Evolutionary conservation across 2,329 filamentous ascomycete genomes (phyloP).

Genomic region (Microdochium nivale): DNA sequence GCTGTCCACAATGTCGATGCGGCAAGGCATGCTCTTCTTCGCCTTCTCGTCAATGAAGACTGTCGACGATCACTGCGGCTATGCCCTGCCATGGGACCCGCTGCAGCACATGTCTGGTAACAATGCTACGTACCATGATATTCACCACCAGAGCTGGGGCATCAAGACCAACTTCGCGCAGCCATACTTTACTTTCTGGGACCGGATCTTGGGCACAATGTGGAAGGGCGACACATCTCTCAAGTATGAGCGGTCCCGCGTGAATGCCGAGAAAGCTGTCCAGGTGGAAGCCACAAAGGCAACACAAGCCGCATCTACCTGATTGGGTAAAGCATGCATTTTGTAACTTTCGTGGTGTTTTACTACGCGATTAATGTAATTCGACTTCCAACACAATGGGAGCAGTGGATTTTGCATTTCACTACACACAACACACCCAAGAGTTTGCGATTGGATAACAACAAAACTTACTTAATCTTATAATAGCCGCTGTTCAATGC

Average conservation of each 20-base stretch:
- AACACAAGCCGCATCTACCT: not conserved
- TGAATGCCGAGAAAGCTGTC: constrained; percentile 27
- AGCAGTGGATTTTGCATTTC: not conserved
- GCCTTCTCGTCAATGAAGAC: constrained; percentile 87
- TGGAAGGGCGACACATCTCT: constrained; percentile 58
- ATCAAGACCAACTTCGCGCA: constrained; percentile 94
- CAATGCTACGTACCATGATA: constrained; percentile 94
- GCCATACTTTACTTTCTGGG: constrained; percentile 95
- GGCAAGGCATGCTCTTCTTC: constrained; percentile 87
- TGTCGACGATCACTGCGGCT: constrained; percentile 95
- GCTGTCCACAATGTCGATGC: constrained; percentile 68
- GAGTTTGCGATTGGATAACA: too few species aligned
- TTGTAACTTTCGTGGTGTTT: not conserved
- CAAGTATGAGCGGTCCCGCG: constrained; percentile 31
- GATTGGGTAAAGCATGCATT: not conserved
- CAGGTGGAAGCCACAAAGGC: constrained; percentile 37
- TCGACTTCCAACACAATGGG: not conserved
- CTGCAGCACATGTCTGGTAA: constrained; percentile 87
- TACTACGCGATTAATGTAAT: not conserved
- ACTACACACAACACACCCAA: too few species aligned
- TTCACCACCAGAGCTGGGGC: constrained; percentile 98
- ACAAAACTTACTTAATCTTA: too few species aligned
- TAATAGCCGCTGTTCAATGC: too few species aligned
- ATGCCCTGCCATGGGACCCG: constrained; percentile 90
- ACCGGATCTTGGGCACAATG: constrained; percentile 70